phyloP scores from a whole-genome alignment of 164 flowering plant genomes.

The Taxillus chinensis region DNA sequence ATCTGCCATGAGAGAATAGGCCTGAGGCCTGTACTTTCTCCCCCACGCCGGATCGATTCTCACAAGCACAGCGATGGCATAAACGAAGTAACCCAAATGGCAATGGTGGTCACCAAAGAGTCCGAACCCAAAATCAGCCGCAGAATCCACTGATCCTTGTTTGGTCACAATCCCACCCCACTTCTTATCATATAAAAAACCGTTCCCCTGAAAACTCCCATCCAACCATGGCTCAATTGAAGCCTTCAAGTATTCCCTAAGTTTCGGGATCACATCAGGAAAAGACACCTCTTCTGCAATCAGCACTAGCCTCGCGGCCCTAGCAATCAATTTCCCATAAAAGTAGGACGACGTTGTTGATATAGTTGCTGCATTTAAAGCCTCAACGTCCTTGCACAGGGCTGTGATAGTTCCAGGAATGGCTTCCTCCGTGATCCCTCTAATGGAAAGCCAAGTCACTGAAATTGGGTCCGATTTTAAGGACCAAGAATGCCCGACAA shows the following conservation, averaged over 20 bases:
- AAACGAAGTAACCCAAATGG: conserved; percentile 81
- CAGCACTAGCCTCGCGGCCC: conserved; percentile 86
- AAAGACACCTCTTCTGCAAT: conserved; percentile 76
- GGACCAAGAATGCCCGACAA: conserved; percentile 76
- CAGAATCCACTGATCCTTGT: conserved; percentile 57
- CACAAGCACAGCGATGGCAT: conserved; percentile 74
- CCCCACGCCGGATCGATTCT: conserved; percentile 88
- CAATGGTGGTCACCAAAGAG: conserved; percentile 83
- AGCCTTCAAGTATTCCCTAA: conserved; percentile 47
- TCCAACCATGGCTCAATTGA: conserved; percentile 81
- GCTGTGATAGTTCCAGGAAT: conserved; percentile 44
- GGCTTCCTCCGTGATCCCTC: conserved; percentile 41
- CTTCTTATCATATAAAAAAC: conserved; percentile 61
- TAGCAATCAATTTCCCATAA: conserved; percentile 76
- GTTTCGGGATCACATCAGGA: conserved; percentile 44
- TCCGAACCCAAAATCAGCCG: conserved; percentile 93
- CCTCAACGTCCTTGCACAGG: conserved; percentile 49
- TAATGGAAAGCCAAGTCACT: conserved; percentile 76
- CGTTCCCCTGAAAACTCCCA: conserved; percentile 68
- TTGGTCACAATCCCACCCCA: conserved; percentile 84
- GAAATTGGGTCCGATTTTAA: conserved; percentile 50
- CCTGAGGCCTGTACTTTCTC: conserved; percentile 64
- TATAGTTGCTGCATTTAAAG: conserved; percentile 28
- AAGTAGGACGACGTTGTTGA: conserved; percentile 69
- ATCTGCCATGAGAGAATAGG: conserved; percentile 74